phyloP scores from a whole-genome alignment of 1,284 basidiomycete species.

The Malassezia globosa region DNA sequence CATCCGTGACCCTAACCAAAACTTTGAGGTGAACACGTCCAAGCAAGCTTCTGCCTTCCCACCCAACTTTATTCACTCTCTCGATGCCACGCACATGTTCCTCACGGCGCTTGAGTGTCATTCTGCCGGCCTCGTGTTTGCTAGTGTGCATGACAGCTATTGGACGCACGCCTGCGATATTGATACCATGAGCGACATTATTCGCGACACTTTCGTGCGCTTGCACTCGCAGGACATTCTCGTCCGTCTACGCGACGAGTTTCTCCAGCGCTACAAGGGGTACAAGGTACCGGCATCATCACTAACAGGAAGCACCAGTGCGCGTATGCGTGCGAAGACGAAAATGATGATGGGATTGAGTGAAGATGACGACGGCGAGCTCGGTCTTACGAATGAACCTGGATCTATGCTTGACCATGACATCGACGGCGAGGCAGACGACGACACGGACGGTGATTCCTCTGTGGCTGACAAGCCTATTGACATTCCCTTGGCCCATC shows the following conservation, averaged over 20 bases:
- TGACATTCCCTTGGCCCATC: neutral
- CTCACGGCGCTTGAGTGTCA: slow-evolving; percentile 75
- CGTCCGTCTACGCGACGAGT: slow-evolving; percentile 50
- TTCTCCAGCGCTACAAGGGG: slow-evolving; percentile 34
- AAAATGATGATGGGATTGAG: slow-evolving; percentile 13
- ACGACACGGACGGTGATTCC: neutral
- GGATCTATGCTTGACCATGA: too few relatives aligned
- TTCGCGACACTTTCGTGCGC: slow-evolving; percentile 85
- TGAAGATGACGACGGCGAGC: slow-evolving; percentile 10
- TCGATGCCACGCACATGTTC: slow-evolving; percentile 99
- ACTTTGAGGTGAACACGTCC: slow-evolving; percentile 66
- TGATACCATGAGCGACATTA: slow-evolving; percentile 76
- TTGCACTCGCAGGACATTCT: slow-evolving; percentile 81
- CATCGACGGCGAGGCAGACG: neutral
- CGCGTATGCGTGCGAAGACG: neutral
- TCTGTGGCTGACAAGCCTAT: neutral
- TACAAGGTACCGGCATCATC: slow-evolving; percentile 31
- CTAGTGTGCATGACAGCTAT: slow-evolving; percentile 95
- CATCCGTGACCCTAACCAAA: slow-evolving; percentile 74
- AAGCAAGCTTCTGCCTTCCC: slow-evolving; percentile 96
- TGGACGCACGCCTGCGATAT: slow-evolving; percentile 90
- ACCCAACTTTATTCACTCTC: slow-evolving; percentile 93
- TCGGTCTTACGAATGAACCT: neutral
- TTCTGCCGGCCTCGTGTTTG: slow-evolving; percentile 57
- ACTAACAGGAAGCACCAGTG: slow-evolving; percentile 2